Evolutionary conservation across 2,329 filamentous ascomycete species (phyloP).

Genomic region (Magnaporthiopsis rhizophila): DNA sequence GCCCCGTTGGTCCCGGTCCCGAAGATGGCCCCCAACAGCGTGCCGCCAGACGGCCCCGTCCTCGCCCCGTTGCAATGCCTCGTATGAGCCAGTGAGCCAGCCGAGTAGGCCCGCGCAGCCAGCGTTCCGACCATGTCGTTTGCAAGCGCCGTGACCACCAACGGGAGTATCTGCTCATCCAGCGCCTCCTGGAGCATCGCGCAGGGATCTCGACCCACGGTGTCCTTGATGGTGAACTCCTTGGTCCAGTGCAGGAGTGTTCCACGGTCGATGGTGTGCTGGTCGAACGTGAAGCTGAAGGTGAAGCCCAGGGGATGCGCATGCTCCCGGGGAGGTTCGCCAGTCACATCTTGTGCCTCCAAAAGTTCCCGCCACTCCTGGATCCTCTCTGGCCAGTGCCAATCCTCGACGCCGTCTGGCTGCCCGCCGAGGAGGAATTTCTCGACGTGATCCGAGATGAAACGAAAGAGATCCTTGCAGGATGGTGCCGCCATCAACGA

Average conservation of each 20-base stretch:
- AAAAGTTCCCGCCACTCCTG: neutral
- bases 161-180: constrained; percentile 73
- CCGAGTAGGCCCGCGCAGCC: constrained; percentile 92
- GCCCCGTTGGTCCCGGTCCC: constrained; percentile 95
- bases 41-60: constrained; percentile 33
- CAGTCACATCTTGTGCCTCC: constrained; percentile 38
- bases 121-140: constrained; percentile 97
- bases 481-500: constrained; percentile 83
- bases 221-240: constrained; percentile 90
- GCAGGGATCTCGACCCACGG: constrained; percentile 89
- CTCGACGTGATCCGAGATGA: constrained; percentile 87
- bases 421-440: constrained; percentile 63
- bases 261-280: constrained; percentile 88
- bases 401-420: constrained; percentile 41
- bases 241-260: constrained; percentile 95
- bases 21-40: constrained; percentile 81
- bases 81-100: constrained; percentile 40
- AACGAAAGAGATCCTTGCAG: constrained; percentile 78
- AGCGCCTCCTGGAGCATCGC: constrained; percentile 80
- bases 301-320: constrained; percentile 76
- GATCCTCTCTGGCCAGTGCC: neutral
- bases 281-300: constrained; percentile 93
- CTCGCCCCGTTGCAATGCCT: constrained; percentile 51
- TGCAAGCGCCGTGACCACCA: constrained; percentile 90
- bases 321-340: constrained; percentile 55